These are phyloP conservation scores for Myriosclerotinia curreyana DNA, from an alignment of 2,329 filamentous ascomycete species.

Conservation along the genomic window DNA sequence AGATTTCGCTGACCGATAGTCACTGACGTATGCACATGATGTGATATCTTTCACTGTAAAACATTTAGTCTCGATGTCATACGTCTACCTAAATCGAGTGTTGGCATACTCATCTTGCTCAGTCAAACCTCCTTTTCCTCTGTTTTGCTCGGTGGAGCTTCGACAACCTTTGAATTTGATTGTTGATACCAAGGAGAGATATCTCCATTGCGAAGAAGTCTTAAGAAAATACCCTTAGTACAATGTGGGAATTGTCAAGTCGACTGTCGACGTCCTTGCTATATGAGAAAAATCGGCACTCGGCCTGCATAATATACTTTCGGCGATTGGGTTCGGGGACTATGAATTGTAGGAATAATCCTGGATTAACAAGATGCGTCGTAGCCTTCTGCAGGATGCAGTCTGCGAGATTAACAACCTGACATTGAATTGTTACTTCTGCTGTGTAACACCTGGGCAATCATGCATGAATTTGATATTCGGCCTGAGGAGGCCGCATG, in stretches of 20 bases:
- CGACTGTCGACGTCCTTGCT: slow-evolving; percentile 10
- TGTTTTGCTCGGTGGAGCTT: background rate
- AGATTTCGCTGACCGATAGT: background rate
- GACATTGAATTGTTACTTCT: slow-evolving; percentile 10
- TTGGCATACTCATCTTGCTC: slow-evolving; percentile 16
- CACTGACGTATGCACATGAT: background rate
- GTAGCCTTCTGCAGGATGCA: slow-evolving; percentile 5
- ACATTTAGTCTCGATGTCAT: slow-evolving; percentile 11
- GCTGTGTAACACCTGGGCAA: slow-evolving; percentile 18
- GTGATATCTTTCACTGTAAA: slow-evolving; percentile 7
- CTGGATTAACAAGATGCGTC: slow-evolving; percentile 10
- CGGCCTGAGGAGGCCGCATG: background rate
- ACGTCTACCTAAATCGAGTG: background rate
- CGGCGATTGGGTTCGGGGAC: slow-evolving; percentile 12
- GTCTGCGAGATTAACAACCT: slow-evolving; percentile 1
- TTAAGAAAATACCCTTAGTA: background rate
- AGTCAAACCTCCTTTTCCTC: background rate
- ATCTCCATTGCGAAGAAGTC: background rate
- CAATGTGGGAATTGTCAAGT: background rate
- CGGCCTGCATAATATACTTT: slow-evolving; percentile 8
- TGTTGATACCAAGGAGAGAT: background rate
- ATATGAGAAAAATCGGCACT: slow-evolving; percentile 12
- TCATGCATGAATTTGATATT: slow-evolving; percentile 8
- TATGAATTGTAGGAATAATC: background rate
- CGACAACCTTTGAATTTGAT: background rate